Percentiles rank a stretch among this genome's conserved stretches.
These are phyloP conservation scores for Haberlea rhodopensis DNA, from an alignment of 257 asterid genomes.

Conservation along the genomic window DNA sequence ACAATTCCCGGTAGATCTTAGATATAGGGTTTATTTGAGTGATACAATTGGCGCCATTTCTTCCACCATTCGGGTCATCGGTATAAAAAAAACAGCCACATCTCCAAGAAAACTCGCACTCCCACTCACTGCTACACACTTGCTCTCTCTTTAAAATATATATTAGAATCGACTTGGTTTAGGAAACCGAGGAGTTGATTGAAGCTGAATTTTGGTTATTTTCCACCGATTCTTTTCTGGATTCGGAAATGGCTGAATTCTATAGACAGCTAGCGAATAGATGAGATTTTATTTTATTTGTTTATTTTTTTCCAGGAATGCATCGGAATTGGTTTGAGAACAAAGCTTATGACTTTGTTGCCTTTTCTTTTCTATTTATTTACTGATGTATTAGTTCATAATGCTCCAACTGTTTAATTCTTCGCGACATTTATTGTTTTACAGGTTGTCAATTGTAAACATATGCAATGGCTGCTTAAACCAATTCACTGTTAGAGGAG, in stretches of 20 bases:
- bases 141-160: not conserved
- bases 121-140: not conserved
- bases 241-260: too few relatives aligned
- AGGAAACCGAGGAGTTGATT: not conserved
- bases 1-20: too few relatives aligned
- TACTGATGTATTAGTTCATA: not conserved
- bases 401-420: too few relatives aligned
- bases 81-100: too few relatives aligned
- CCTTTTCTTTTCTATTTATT: not conserved
- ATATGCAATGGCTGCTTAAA: not conserved
- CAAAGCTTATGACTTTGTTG: not conserved
- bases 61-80: not conserved
- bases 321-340: not conserved
- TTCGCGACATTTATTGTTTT: too few relatives aligned
- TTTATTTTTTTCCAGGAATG: not conserved
- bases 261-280: not conserved
- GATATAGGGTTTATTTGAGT: too few relatives aligned
- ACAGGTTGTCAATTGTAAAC: not conserved
- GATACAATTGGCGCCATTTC: not conserved
- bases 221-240: not conserved
- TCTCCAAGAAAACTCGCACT: too few relatives aligned
- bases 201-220: not conserved
- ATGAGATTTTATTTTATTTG: not conserved
- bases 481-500: not conserved
- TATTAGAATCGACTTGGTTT: not conserved